phyloP scores from a whole-genome alignment of 257 asterid species.

The Lycium ferocissimum region DNA sequence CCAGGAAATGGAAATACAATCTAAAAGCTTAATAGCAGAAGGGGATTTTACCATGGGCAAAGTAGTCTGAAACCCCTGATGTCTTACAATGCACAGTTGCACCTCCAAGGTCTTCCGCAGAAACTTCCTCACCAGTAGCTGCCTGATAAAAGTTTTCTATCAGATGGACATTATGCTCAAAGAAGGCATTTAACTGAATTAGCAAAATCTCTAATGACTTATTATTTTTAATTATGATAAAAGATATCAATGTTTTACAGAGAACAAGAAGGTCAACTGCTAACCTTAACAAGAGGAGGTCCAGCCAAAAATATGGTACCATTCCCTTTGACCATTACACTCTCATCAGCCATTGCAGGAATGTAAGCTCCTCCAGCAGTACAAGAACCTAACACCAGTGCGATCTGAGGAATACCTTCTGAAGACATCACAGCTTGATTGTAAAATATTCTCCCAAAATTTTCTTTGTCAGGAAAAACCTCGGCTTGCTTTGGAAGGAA shows the following conservation, averaged over 20 bases:
- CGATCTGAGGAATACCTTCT: conserved; percentile 95
- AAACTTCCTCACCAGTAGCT: conserved; percentile 97
- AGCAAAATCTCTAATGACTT: background rate
- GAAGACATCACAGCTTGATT: conserved; percentile 95
- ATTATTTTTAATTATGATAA: background rate
- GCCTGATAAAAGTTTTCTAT: conserved; percentile 67
- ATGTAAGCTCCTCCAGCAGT: conserved; percentile 99
- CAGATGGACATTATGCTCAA: conserved; percentile 34
- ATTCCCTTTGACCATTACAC: conserved; percentile 97
- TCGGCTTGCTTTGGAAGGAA: conserved; percentile 98
- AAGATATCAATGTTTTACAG: background rate
- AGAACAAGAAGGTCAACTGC: conserved; percentile 25
- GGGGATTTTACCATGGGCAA: conserved; percentile 76
- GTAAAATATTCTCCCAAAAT: conserved; percentile 93
- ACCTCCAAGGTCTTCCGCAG: conserved; percentile 98
- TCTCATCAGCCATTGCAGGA: conserved; percentile 99
- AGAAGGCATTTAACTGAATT: conserved; percentile 24
- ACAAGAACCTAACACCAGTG: conserved; percentile 94
- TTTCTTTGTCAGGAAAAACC: conserved; percentile 94
- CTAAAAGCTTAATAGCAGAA: background rate
- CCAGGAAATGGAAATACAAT: background rate
- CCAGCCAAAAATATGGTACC: conserved; percentile 99
- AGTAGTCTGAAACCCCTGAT: conserved; percentile 96
- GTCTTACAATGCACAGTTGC: conserved; percentile 94
- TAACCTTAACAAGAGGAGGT: conserved; percentile 98